phyloP scores from a whole-genome alignment of 2,329 filamentous ascomycete genomes.

The Arthrobotrys sphaeroides region DNA sequence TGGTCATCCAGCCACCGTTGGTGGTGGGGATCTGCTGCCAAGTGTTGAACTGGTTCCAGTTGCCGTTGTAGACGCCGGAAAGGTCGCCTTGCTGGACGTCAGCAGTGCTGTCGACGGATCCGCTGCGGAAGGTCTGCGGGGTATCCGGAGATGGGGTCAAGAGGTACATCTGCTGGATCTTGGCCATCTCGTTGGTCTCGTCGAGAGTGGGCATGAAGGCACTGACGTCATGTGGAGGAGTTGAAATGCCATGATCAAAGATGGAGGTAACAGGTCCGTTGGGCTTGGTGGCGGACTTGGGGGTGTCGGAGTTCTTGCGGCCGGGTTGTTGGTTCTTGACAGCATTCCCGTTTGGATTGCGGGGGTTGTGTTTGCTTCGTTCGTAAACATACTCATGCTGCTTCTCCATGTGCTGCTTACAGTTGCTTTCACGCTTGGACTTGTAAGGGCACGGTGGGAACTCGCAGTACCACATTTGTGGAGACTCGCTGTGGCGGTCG shows the following conservation, averaged over 20 bases:
- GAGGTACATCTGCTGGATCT: slow-evolving; percentile 52
- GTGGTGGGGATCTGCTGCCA: slow-evolving; percentile 51
- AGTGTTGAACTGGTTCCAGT: slow-evolving; percentile 52
- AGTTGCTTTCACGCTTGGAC: slow-evolving; percentile 95
- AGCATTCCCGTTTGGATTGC: slow-evolving; percentile 48
- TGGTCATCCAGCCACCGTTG: slow-evolving; percentile 33
- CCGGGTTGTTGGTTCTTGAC: slow-evolving; percentile 29
- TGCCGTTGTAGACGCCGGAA: slow-evolving; percentile 35
- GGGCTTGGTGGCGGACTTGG: slow-evolving; percentile 26
- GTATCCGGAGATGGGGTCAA: slow-evolving; percentile 49
- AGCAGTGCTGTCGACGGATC: slow-evolving; percentile 50
- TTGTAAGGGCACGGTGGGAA: slow-evolving; percentile 88
- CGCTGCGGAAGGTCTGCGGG: slow-evolving; percentile 51
- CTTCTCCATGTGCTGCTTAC: slow-evolving; percentile 99
- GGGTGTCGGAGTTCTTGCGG: slow-evolving; percentile 48
- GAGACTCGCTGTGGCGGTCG: slow-evolving; percentile 87
- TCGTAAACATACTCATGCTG: slow-evolving; percentile 90
- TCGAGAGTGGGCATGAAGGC: slow-evolving; percentile 48
- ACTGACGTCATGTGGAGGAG: slow-evolving; percentile 51
- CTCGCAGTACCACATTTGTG: slow-evolving; percentile 82
- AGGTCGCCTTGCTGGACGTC: slow-evolving; percentile 52
- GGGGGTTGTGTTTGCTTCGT: slow-evolving; percentile 83
- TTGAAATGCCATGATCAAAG: slow-evolving; percentile 52
- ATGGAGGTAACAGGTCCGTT: slow-evolving; percentile 32
- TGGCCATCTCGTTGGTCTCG: slow-evolving; percentile 49